Evolutionary conservation across 2,329 filamentous ascomycete genomes (phyloP).

Genomic region (Colletotrichum simmondsii): DNA sequence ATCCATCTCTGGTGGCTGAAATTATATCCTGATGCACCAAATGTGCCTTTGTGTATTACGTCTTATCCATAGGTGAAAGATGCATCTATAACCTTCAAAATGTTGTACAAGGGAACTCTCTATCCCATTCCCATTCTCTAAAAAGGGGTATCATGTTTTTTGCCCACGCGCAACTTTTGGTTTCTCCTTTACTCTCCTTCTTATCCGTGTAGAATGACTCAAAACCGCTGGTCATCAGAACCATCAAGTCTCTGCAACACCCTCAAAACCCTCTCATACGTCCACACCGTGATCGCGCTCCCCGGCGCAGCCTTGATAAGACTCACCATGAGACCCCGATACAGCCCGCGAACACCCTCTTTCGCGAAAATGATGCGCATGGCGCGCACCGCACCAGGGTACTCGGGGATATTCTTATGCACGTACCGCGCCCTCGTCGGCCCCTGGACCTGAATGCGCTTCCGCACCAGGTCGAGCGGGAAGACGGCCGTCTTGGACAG

Average conservation of each 20-base stretch:
- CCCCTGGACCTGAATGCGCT: conserved; percentile 94
- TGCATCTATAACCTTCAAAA: neutral
- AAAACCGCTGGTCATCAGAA: conserved; percentile 16
- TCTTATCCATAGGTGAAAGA: neutral
- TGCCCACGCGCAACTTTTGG: conserved; percentile 33
- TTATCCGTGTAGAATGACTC: neutral
- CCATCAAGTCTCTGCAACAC: conserved; percentile 59
- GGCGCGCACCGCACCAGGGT: conserved; percentile 74
- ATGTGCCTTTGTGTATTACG: neutral
- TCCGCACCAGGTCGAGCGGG: conserved; percentile 90
- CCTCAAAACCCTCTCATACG: conserved; percentile 82
- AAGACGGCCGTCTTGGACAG: conserved; percentile 91
- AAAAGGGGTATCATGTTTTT: conserved; percentile 22
- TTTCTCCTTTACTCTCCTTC: no score
- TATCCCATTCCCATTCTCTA: conserved; percentile 2
- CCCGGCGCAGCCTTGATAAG: conserved; percentile 94
- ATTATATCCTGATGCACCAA: neutral
- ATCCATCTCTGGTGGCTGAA: neutral
- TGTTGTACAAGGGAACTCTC: neutral
- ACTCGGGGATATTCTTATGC: conserved; percentile 89
- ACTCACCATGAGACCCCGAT: conserved; percentile 88
- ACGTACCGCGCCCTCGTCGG: conserved; percentile 84
- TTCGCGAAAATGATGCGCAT: conserved; percentile 73
- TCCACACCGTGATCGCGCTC: conserved; percentile 94
- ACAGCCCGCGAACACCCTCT: conserved; percentile 85